A percentile compares a stretch with the other conserved stretches of the same genome.
These are phyloP conservation scores for Flaveria sonorensis DNA, from an alignment of 129 eudicot genomes.

Conservation along the genomic window DNA sequence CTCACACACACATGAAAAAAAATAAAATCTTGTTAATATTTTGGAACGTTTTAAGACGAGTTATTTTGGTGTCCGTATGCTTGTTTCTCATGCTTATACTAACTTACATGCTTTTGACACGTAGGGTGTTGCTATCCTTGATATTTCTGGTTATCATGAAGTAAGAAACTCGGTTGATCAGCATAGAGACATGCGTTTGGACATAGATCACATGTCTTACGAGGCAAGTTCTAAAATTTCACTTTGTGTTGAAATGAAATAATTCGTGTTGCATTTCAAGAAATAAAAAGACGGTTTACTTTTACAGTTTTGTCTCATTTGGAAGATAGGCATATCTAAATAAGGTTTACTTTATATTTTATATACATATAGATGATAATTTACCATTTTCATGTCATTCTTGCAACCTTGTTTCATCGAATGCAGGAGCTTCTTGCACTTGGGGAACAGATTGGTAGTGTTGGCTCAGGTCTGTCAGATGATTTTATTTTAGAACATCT, in stretches of 20 bases:
- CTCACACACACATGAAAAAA: background rate
- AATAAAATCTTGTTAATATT: conserved; percentile 14
- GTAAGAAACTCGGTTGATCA: conserved; percentile 64
- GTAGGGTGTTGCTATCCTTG: conserved; percentile 79
- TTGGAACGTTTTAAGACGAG: background rate
- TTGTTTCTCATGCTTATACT: background rate
- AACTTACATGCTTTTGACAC: conserved; percentile 7
- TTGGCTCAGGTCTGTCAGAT: conserved; percentile 72
- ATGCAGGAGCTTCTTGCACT: conserved; percentile 94
- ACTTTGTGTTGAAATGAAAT: conserved; percentile 12
- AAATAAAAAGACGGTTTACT: background rate
- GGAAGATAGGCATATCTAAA: background rate
- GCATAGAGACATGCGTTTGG: conserved; percentile 95
- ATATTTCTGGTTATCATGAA: conserved; percentile 71
- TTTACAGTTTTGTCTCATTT: background rate
- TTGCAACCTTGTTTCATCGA: conserved; percentile 10
- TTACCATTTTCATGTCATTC: conserved; percentile 22
- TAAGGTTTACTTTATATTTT: background rate
- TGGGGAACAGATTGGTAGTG: conserved; percentile 91
- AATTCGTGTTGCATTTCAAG: background rate
- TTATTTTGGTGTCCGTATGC: background rate
- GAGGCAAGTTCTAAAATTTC: conserved; percentile 56
- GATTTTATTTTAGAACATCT: conserved; percentile 51
- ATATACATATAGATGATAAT: background rate
- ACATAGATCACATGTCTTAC: conserved; percentile 98